These are phyloP conservation scores for Ilex asprella DNA, from an alignment of 257 asterid genomes.

Conservation along the genomic window DNA sequence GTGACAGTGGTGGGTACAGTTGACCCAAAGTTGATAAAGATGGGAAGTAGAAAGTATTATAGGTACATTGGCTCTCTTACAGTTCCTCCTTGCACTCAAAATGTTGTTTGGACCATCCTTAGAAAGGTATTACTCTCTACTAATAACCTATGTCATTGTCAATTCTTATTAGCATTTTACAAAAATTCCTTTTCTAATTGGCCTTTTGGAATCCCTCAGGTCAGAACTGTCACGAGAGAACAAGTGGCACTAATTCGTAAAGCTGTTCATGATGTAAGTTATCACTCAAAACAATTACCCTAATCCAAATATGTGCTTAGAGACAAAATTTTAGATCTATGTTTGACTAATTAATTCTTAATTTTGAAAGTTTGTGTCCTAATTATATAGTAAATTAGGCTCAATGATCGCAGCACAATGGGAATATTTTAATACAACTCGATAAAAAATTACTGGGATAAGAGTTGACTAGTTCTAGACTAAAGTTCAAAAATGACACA, in stretches of 20 bases:
- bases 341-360: neutral
- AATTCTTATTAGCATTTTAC: neutral
- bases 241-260: slow-evolving; percentile 51
- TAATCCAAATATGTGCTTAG: too few relatives aligned
- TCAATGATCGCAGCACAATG: too few relatives aligned
- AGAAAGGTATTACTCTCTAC: slow-evolving; percentile 25
- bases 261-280: slow-evolving; percentile 54
- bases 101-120: slow-evolving; percentile 46
- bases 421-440: too few relatives aligned
- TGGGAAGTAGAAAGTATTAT: slow-evolving; percentile 46
- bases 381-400: too few relatives aligned
- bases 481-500: too few relatives aligned
- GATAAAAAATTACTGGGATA: too few relatives aligned
- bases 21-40: slow-evolving; percentile 33
- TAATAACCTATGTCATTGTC: too few relatives aligned
- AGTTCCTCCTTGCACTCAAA: slow-evolving; percentile 59
- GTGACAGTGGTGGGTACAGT: slow-evolving; percentile 29
- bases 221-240: slow-evolving; percentile 43
- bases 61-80: slow-evolving; percentile 68
- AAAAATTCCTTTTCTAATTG: neutral
- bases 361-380: too few relatives aligned
- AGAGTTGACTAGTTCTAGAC: too few relatives aligned
- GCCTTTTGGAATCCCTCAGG: slow-evolving; percentile 22
- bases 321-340: too few relatives aligned
- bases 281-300: neutral